Evolutionary conservation across 1,284 basidiomycete species (phyloP), one percentile per base, ranked within the genome.

Genomic region (Porodaedalea pini): DNA sequence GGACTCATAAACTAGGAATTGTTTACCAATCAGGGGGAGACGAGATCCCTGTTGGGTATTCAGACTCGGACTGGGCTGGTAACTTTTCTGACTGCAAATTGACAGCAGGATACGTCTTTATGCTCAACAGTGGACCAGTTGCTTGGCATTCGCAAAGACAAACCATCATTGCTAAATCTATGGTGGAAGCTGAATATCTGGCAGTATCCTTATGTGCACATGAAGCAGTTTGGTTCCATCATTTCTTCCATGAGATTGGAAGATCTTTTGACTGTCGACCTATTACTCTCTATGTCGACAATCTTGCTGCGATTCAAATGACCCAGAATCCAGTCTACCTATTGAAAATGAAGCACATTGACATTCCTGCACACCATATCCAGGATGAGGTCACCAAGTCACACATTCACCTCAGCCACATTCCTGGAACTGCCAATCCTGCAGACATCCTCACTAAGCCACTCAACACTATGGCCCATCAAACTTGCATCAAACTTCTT

Each of bases 171-270:
- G n/a, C n/a, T n/a, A n/a, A n/a, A n/a, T n/a, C n/a, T n/a, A n/a
- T n/a, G n/a, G n/a, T n/a, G n/a, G n/a, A n/a, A n/a, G n/a, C 72
- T 2, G 71, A 73, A 59, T 72, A 69, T 52, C 63, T 70, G 31
- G 71, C 70, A 1, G 44, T 64, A 4, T 56, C 65, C 5, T 65
- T 67, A 23, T 62, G 67, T 1, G 60, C 60, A 0, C 63, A 62
- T 10, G 71, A 74, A 41, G 58, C 60, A 0, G 21, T 66, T 0
- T 73, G 66, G 67, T 55, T 71, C 1, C n/a, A 36, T 11, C 6
- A 51, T 37, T 37, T 62, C 4, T 40, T 57, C 7, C 6, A 45
- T 3, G 50, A 61, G n/a, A n/a, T n/a, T n/a, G n/a, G n/a, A n/a
- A n/a, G n/a, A n/a, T n/a, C n/a, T n/a, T n/a, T n/a, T n/a, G 27